Percentiles rank a stretch among this genome's conserved stretches.
phyloP scores from a whole-genome alignment of 129 eudicot species.

The Chrysanthemum seticuspe region DNA sequence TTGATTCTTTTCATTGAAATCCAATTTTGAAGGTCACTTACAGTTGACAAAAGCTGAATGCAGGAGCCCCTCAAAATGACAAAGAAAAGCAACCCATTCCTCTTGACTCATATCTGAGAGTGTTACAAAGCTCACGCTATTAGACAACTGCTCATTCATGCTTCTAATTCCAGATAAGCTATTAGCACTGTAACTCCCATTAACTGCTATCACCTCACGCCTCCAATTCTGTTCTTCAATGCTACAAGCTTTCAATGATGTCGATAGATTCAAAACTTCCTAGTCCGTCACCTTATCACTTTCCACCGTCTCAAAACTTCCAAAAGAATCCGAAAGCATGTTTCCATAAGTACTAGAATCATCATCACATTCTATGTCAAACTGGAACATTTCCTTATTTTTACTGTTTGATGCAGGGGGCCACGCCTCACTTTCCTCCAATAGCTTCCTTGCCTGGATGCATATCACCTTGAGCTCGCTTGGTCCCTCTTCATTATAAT shows the following conservation, averaged over 20 bases:
- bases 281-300: constrained; percentile 10
- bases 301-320: constrained; percentile 22
- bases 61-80: constrained; percentile 39
- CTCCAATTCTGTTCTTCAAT: background rate
- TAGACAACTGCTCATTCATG: constrained; percentile 18
- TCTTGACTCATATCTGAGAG: constrained; percentile 37
- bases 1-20: no score
- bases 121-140: constrained; percentile 27
- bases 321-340: constrained; percentile 10
- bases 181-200: constrained; percentile 11
- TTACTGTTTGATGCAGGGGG: constrained; percentile 12
- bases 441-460: constrained; percentile 32
- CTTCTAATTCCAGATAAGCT: constrained; percentile 19
- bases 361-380: constrained; percentile 42
- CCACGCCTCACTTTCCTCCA: constrained; percentile 21
- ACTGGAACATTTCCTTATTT: constrained; percentile 29
- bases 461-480: constrained; percentile 44
- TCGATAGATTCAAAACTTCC: constrained; percentile 10
- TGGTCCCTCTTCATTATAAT: constrained; percentile 33
- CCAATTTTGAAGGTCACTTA: background rate
- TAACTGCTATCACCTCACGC: background rate
- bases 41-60: constrained; percentile 14
- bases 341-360: constrained; percentile 13
- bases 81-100: constrained; percentile 36
- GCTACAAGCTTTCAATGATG: background rate